phyloP scores from a whole-genome alignment of 73 alveolate genomes.

The Paramecium pentaurelia region DNA sequence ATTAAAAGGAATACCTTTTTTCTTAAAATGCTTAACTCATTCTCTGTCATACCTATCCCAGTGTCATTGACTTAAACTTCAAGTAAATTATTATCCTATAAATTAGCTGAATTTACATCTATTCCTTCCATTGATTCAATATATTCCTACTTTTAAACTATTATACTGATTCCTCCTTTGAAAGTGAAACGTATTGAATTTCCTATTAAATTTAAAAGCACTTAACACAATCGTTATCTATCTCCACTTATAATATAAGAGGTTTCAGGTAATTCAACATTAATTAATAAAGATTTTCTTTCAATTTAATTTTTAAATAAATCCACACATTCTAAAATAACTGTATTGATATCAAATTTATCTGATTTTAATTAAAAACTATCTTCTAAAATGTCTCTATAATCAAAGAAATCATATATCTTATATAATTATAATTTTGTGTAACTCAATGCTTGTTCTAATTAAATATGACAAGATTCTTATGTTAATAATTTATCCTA shows the following conservation, averaged over 20 bases:
- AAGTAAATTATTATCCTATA: neutral
- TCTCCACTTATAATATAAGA: neutral
- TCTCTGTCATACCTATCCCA: conserved; percentile 5
- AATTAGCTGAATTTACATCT: neutral
- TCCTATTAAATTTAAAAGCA: neutral
- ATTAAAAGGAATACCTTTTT: neutral
- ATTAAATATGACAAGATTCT: neutral
- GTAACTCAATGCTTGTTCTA: conserved; percentile 1
- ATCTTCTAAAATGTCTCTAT: conserved; percentile 14
- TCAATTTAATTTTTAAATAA: neutral
- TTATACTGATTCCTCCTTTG: neutral
- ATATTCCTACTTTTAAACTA: neutral
- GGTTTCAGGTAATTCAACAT: neutral
- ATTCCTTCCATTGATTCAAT: neutral
- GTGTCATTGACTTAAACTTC: conserved; percentile 3
- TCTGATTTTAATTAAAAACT: neutral
- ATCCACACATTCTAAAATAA: neutral
- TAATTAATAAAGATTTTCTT: neutral
- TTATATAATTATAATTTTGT: neutral
- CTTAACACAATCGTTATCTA: neutral
- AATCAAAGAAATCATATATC: conserved; percentile 12
- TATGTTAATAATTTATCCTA: neutral
- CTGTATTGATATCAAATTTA: neutral
- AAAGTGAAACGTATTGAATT: neutral
- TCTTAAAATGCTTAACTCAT: neutral